Evolutionary conservation across 2,329 filamentous ascomycete genomes (phyloP).

Genomic region (Calonectria honghensis): DNA sequence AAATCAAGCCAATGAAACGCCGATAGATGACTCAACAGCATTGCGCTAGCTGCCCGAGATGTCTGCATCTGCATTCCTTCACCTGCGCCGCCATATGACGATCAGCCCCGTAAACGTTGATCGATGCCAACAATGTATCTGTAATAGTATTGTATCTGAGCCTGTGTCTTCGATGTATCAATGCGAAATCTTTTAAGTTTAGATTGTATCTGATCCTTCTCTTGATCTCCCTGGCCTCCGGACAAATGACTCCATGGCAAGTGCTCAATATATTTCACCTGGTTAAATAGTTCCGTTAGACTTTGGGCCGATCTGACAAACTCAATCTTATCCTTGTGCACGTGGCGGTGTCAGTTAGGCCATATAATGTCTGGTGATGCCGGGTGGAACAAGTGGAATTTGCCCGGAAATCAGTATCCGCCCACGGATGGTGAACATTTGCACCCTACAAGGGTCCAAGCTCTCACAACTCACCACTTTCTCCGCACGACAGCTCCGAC

Average conservation of each 20-base stretch:
- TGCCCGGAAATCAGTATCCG: background rate
- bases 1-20: too few relatives aligned
- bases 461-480: background rate
- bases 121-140: background rate
- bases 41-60: background rate
- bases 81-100: background rate
- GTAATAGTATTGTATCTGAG: background rate
- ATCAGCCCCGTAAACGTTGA: background rate
- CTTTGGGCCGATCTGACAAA: too few relatives aligned
- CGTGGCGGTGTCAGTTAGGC: too few relatives aligned
- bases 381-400: background rate
- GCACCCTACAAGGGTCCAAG: background rate
- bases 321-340: too few relatives aligned
- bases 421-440: background rate
- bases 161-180: background rate
- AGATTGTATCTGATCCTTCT: too few relatives aligned
- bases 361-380: too few relatives aligned
- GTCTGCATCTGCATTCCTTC: background rate
- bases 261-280: too few relatives aligned
- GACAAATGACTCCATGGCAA: too few relatives aligned
- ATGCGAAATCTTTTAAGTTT: background rate
- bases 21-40: background rate
- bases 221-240: too few relatives aligned
- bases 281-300: too few relatives aligned
- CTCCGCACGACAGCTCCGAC: background rate